A percentile compares a stretch with the other conserved stretches of the same genome.
These are phyloP conservation scores for Meyerozyma guilliermondii DNA, from an alignment of 1,139 yeast species.

Conservation along the genomic window DNA sequence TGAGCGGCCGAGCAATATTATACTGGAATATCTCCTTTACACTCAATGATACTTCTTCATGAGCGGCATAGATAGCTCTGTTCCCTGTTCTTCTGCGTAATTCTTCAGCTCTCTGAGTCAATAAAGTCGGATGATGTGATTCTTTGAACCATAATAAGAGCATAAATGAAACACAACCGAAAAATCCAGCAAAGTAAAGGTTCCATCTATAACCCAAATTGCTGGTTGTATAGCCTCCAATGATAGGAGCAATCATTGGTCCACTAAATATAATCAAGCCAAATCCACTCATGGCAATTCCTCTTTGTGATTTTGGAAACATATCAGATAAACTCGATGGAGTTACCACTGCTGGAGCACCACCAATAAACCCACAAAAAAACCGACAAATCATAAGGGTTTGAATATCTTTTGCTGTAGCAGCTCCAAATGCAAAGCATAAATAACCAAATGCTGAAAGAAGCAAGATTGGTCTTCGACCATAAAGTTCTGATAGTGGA, in stretches of 20 bases:
- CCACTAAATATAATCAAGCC: constrained; percentile 3
- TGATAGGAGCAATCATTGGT: constrained; percentile 4
- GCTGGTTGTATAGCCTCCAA: constrained; percentile 4
- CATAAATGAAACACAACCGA: background rate
- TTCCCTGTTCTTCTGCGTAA: constrained; percentile 2
- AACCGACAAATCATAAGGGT: constrained; percentile 4
- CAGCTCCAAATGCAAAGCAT: constrained; percentile 3
- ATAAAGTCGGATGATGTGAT: constrained; percentile 2
- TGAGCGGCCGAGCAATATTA: constrained; percentile 3
- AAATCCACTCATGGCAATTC: constrained; percentile 1
- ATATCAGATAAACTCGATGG: constrained; percentile 4
- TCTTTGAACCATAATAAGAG: background rate
- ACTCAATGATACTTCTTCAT: constrained; percentile 3
- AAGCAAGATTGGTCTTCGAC: background rate
- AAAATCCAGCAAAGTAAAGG: constrained; percentile 3
- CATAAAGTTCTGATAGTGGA: constrained; percentile 4
- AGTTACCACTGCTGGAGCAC: constrained; percentile 1
- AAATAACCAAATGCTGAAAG: background rate
- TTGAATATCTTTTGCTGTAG: constrained; percentile 2
- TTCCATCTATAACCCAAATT: constrained; percentile 4
- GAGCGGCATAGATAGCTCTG: constrained; percentile 4
- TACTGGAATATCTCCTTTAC: constrained; percentile 3
- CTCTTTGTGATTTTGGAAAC: constrained; percentile 1
- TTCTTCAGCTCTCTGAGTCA: constrained; percentile 1
- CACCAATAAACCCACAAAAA: constrained; percentile 3